Percentiles rank a stretch among this genome's conserved stretches.
Conservation (phyloP, 257 asterid species). For the Penstemon newberryi region DNA sequence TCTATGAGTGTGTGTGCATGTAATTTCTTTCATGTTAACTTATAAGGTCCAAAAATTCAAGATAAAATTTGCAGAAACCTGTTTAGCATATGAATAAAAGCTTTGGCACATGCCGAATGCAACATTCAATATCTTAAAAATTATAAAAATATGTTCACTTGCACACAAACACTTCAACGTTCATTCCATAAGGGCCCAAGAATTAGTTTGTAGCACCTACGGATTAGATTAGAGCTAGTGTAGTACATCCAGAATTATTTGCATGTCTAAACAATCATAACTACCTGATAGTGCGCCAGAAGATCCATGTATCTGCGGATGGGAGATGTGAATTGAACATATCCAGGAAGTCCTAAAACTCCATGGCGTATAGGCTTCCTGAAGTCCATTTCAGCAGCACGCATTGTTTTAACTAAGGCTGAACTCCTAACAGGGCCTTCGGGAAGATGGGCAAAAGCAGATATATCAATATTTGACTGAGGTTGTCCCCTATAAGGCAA, state of each 20-base stretch:
- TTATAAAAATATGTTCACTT: constrained; percentile 3
- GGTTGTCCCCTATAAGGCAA: constrained; percentile 96
- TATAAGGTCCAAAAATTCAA: constrained; percentile 8
- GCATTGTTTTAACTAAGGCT: constrained; percentile 75
- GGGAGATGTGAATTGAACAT: constrained; percentile 98
- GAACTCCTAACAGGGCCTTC: constrained; percentile 96
- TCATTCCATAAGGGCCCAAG: constrained; percentile 2
- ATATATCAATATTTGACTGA: constrained; percentile 77
- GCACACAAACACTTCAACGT: neutral
- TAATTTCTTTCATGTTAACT: neutral
- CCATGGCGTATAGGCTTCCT: constrained; percentile 95
- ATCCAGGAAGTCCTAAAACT: constrained; percentile 90
- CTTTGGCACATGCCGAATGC: neutral
- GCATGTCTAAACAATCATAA: constrained; percentile 17
- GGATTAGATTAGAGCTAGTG: constrained; percentile 11
- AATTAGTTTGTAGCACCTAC: constrained; percentile 11
- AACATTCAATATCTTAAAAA: neutral
- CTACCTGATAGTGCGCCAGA: constrained; percentile 90
- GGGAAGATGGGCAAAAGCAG: constrained; percentile 88
- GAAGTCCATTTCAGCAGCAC: constrained; percentile 96
- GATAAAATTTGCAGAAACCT: neutral
- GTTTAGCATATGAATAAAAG: neutral
- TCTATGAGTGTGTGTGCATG: neutral
- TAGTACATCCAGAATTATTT: constrained; percentile 16
- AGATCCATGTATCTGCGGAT: constrained; percentile 96